These are phyloP conservation scores for Ogataea siamensis DNA, from an alignment of 805 yeast species.

Conservation along the genomic window DNA sequence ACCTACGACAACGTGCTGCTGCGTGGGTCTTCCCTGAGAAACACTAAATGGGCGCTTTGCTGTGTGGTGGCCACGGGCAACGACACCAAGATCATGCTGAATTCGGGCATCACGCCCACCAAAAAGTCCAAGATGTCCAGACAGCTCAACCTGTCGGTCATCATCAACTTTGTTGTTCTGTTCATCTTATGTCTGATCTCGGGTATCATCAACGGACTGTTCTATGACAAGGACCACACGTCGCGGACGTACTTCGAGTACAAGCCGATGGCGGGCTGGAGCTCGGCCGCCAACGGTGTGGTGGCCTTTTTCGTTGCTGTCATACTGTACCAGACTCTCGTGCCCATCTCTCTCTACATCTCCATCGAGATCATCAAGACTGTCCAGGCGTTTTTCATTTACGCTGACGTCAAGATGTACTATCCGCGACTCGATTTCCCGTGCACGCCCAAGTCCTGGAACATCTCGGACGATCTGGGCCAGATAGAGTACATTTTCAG, in stretches of 20 bases:
- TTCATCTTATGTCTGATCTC: slow-evolving; percentile 66
- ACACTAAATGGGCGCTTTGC: slow-evolving; percentile 76
- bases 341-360: slow-evolving; percentile 77
- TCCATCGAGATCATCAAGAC: slow-evolving; percentile 80
- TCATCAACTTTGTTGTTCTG: slow-evolving; percentile 58
- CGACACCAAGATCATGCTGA: slow-evolving; percentile 75
- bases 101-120: slow-evolving; percentile 75
- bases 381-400: slow-evolving; percentile 71
- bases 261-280: slow-evolving; percentile 51
- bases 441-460: slow-evolving; percentile 80
- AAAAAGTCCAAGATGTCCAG: slow-evolving; percentile 64
- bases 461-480: slow-evolving; percentile 79
- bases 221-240: slow-evolving; percentile 41
- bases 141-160: slow-evolving; percentile 65
- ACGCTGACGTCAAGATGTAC: slow-evolving; percentile 67
- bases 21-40: slow-evolving; percentile 71
- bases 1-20: slow-evolving; percentile 61
- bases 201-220: slow-evolving; percentile 69
- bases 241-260: slow-evolving; percentile 60
- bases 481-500: slow-evolving; percentile 80
- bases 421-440: slow-evolving; percentile 69
- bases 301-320: slow-evolving; percentile 70
- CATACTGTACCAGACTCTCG: slow-evolving; percentile 71
- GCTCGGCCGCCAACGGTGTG: slow-evolving; percentile 63
- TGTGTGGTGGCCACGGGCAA: slow-evolving; percentile 72